Evolutionary conservation across 2,329 filamentous ascomycete species (phyloP).

Genomic region (Colletotrichum sp.): DNA sequence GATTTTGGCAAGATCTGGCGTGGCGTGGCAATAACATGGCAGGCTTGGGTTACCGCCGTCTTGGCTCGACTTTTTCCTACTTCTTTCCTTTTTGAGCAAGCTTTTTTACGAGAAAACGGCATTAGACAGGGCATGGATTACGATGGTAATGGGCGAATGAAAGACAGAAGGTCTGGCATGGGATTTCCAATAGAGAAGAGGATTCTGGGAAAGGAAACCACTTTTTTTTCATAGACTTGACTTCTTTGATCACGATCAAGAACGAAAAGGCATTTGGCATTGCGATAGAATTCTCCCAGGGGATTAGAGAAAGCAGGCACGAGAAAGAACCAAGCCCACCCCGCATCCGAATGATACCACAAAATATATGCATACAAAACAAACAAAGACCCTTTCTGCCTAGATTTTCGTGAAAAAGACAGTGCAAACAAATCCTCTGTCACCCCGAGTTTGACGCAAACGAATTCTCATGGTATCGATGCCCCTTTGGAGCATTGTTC

Average conservation of each 20-base stretch:
- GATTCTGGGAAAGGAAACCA: not conserved
- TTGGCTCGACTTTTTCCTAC: not conserved
- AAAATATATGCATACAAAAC: not conserved
- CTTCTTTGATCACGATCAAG: not conserved
- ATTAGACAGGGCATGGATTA: not conserved
- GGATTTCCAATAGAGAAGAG: not conserved
- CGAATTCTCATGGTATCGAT: not conserved
- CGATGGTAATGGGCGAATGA: not conserved
- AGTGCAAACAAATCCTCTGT: no score
- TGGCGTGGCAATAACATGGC: not conserved
- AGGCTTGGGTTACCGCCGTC: not conserved
- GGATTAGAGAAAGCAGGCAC: not conserved
- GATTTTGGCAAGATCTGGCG: not conserved
- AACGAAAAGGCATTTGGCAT: conserved; percentile 5
- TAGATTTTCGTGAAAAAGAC: not conserved
- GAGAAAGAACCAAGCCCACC: not conserved
- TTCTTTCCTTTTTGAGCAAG: not conserved
- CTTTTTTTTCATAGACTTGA: not conserved
- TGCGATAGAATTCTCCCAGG: not conserved
- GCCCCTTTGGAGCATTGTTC: not conserved
- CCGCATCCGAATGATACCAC: not conserved
- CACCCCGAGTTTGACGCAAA: no score
- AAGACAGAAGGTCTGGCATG: not conserved
- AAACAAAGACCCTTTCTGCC: not conserved
- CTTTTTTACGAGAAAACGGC: not conserved